Evolutionary conservation across 768 basidiomycete species (phyloP), one percentile per base, ranked within the genome.

Genomic region (Lactarius trivialis): DNA sequence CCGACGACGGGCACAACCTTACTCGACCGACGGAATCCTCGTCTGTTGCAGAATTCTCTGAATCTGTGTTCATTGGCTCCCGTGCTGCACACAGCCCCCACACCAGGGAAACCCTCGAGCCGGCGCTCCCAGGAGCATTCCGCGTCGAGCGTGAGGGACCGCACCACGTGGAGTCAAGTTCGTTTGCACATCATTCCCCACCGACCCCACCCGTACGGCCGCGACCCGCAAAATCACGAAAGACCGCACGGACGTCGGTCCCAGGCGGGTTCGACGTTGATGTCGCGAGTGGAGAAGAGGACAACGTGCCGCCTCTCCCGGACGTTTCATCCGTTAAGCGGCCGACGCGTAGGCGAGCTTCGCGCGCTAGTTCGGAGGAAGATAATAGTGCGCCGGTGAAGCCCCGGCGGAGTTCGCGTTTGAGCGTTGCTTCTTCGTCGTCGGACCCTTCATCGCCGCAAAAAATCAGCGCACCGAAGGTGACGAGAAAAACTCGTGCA

Each of bases 351-450:
- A 50, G 45, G 19, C 54, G 65, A 15, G 54, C 17, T 30, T 55
- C 60, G 39, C 52, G 64, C 12, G 30, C 66, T 4, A 52, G 39
- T 39, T 55, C 58, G 12, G 63, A 65, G 26, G 66, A 67, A 21
- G 64, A 55, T 9, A 50, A 36, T 17, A 43, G n/a, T 12, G 49
- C 14, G 1, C 33, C 32, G 0, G 39, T 48, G 17, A 54, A 55
- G 33, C 60, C 65, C 3, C 60, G 66, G n/a, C 65, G 66, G 12
- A 67, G 66, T 61, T 63, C 66, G 36, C 64, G 66, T 32, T 39
- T 67, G 49, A 67, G 66, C 26, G 60, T 45, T 1, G 61, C 66
- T 4, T 67, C 66, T n/a, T 66, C 65, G 45, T 67, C 66, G 0
- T 56, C 61, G 0, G 65, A 67, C 24, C 64, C 57, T 9, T 65